Base-by-base conservation (phyloP, 208 protist genomes). In the Leishmania turanica region DNA sequence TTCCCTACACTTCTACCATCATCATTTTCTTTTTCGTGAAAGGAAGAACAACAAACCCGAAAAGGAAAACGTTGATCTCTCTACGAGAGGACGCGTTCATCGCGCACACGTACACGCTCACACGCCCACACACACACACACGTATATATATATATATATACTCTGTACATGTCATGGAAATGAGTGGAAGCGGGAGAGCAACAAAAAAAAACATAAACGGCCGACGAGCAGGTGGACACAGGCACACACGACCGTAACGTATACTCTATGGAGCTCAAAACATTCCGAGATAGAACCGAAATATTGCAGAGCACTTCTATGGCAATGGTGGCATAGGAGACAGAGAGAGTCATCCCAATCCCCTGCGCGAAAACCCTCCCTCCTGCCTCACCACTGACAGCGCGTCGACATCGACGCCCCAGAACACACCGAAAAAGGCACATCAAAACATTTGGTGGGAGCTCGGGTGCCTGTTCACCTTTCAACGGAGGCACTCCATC, bases 401-500 rank as follows among this genome's bases (percentile, higher is more conserved):
- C 4, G 24, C 13, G 45, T n/a, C 24, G 4, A 3, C 40, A 34
- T 24, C 27, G 5, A 73, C 45, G n/a, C 45, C n/a, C 15, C 11
- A 53, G 9, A 27, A 53, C 8, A 49, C 66, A 71, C 24, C 40
- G 40, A 73, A 51, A 73, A 34, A 73, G 49, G 17, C 27, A 53
- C 5, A 31, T 9, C 21, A 34, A 19, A 21, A 21, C 51, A 54
- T 54, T 54, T 21, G 9, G 51, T 54, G 17, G 27, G 9, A 51
- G 27, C 27, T 6, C 6, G 19, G 7, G 42, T 31, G 24, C 24
- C 3, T 51, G 45, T 6, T 73, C 69, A 45, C 40, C 40, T 8
- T 27, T 73, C 69, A 77, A 47, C 74, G 74, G 1, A 77, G 74
- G 24, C 17, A 51, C 56, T 77, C 74, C 53, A 77, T 77, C 19